A percentile compares a stretch with the other conserved stretches of the same genome.
phyloP scores from a whole-genome alignment of 768 basidiomycete species.

The Collybia nuda region DNA sequence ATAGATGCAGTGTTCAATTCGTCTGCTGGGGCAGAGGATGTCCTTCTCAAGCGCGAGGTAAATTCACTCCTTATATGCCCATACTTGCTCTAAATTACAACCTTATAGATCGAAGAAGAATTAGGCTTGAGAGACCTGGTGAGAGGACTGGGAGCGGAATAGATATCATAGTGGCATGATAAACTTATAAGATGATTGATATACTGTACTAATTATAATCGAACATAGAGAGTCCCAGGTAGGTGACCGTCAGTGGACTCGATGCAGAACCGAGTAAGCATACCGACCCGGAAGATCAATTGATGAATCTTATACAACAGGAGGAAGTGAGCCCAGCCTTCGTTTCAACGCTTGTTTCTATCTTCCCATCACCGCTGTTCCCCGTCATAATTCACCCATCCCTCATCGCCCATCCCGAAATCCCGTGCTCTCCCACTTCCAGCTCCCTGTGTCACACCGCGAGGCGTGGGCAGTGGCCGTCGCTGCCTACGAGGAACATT shows the following conservation, averaged over 20 bases:
- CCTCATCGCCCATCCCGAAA: neutral
- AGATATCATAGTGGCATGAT: too few relatives aligned
- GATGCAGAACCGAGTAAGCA: too few relatives aligned
- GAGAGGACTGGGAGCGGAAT: constrained; percentile 8
- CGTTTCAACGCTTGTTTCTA: too few relatives aligned
- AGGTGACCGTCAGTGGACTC: too few relatives aligned
- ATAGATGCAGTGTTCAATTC: constrained; percentile 69
- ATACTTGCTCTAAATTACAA: neutral
- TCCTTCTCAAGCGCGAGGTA: constrained; percentile 51
- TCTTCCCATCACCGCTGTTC: too few relatives aligned
- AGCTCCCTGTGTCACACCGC: neutral
- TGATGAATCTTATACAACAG: too few relatives aligned
- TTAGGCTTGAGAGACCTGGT: constrained; percentile 17
- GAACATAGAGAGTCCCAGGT: constrained; percentile 6
- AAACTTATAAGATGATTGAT: neutral
- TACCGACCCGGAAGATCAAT: too few relatives aligned
- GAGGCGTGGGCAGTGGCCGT: constrained; percentile 6
- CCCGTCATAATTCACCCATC: neutral
- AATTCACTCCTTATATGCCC: constrained; percentile 1
- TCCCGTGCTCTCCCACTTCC: neutral
- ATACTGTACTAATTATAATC: constrained; percentile 1
- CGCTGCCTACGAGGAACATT: constrained; percentile 12
- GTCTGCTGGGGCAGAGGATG: constrained; percentile 56
- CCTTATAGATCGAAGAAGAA: constrained; percentile 47
- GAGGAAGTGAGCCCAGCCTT: too few relatives aligned